phyloP scores from a whole-genome alignment of 164 flowering plant species.

The Taxillus chinensis region DNA sequence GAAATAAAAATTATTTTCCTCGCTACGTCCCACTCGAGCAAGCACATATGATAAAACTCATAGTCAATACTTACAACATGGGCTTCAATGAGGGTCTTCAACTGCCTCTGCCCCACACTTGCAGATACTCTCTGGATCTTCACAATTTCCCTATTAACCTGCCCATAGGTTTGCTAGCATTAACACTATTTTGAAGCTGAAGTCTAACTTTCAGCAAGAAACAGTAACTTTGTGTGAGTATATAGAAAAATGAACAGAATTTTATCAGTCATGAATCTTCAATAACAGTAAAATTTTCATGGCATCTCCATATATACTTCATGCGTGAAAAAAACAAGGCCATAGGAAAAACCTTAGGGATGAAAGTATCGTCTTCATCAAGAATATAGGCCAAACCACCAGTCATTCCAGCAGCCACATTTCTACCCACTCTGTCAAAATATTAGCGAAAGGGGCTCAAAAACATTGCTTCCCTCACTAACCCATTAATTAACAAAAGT shows the following conservation, averaged over 20 bases:
- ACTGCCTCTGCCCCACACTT: slow-evolving; percentile 87
- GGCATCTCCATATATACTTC: not conserved
- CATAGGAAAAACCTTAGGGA: slow-evolving; percentile 63
- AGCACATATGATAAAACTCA: too few relatives aligned
- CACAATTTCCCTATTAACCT: slow-evolving; percentile 92
- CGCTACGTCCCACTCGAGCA: too few relatives aligned
- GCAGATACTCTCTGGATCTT: slow-evolving; percentile 91
- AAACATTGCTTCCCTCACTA: not conserved
- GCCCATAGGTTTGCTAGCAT: slow-evolving; percentile 2
- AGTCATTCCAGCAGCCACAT: slow-evolving; percentile 99
- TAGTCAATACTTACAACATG: slow-evolving; percentile 68
- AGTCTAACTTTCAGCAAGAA: too few relatives aligned
- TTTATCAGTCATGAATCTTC: too few relatives aligned
- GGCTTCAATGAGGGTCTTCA: slow-evolving; percentile 84
- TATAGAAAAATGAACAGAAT: too few relatives aligned
- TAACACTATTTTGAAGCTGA: too few relatives aligned
- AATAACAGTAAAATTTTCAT: too few relatives aligned
- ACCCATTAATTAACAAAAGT: not conserved
- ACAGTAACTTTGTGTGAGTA: too few relatives aligned
- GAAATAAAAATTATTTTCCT: too few relatives aligned
- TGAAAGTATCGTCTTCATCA: slow-evolving; percentile 84
- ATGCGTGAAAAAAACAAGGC: not conserved
- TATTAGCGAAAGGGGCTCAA: slow-evolving; percentile 1
- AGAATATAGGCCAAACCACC: slow-evolving; percentile 95
- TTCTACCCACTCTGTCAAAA: slow-evolving; percentile 79